phyloP scores from a whole-genome alignment of 768 basidiomycete genomes.

The Leccinum truebloodii region DNA sequence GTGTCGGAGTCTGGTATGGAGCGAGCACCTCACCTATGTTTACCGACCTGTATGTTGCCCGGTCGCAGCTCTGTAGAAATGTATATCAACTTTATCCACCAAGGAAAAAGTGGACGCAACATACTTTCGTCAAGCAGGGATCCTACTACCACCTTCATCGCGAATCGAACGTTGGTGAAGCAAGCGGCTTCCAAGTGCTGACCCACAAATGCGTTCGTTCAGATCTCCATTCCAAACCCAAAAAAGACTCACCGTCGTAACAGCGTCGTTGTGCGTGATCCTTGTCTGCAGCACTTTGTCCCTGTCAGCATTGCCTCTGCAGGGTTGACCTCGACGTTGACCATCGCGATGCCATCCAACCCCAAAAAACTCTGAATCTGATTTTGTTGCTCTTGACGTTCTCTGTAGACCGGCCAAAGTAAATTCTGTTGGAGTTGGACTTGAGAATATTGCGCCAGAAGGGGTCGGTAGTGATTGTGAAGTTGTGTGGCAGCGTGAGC shows the following conservation, averaged over 20 bases:
- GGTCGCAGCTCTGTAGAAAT: too few species aligned
- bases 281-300: conserved; percentile 72
- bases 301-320: conserved; percentile 69
- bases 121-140: conserved; percentile 66
- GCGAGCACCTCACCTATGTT: too few species aligned
- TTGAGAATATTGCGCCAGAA: too few species aligned
- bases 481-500: too few species aligned
- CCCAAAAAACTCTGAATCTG: conserved; percentile 86
- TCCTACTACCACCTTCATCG: conserved; percentile 58
- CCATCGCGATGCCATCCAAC: conserved; percentile 91
- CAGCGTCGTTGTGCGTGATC: conserved; percentile 93
- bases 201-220: conserved; percentile 42
- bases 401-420: too few species aligned
- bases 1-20: too few species aligned
- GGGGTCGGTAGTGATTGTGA: too few species aligned
- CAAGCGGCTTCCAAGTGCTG: conserved; percentile 83
- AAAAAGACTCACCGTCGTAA: conserved; percentile 39
- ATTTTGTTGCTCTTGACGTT: too few species aligned
- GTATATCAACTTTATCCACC: too few species aligned
- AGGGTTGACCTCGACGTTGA: conserved; percentile 87
- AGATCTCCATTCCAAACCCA: not conserved
- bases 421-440: too few species aligned
- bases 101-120: conserved; percentile 10
- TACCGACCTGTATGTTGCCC: too few species aligned
- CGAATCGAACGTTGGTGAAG: conserved; percentile 76